Percentiles rank a stretch among this genome's conserved stretches.
Evolutionary conservation across 306 rosid species (phyloP).

Genomic region (Albizia julibrissin): DNA sequence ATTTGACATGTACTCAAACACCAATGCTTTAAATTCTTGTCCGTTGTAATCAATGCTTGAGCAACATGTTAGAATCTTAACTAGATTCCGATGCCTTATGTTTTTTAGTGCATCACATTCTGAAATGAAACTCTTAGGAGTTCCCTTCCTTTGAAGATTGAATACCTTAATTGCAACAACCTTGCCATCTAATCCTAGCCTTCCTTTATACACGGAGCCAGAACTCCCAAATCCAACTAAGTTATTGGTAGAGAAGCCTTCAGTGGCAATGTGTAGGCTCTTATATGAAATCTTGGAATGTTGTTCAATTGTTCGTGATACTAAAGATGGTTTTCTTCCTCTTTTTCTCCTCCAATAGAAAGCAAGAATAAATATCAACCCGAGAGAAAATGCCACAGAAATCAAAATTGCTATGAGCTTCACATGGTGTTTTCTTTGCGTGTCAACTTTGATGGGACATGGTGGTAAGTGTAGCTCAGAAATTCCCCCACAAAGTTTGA

Average conservation of each 20-base stretch:
- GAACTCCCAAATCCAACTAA: not conserved
- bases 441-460: not conserved
- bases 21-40: not conserved
- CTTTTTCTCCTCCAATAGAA: not conserved
- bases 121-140: not conserved
- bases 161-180: not conserved
- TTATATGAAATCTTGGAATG: not conserved
- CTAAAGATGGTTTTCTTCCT: not conserved
- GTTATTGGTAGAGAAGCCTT: not conserved
- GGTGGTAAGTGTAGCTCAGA: not conserved
- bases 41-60: not conserved
- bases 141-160: not conserved
- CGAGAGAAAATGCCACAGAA: not conserved
- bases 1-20: not conserved
- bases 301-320: not conserved
- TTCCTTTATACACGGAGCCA: not conserved
- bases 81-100: constrained; percentile 27
- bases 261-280: not conserved
- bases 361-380: not conserved
- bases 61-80: constrained; percentile 18
- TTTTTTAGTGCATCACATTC: constrained; percentile 20
- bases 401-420: not conserved
- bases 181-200: not conserved
- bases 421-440: not conserved
- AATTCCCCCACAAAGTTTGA: not conserved